Conservation (phyloP, 148 eudicot genomes). For the Camellia sinensis region DNA sequence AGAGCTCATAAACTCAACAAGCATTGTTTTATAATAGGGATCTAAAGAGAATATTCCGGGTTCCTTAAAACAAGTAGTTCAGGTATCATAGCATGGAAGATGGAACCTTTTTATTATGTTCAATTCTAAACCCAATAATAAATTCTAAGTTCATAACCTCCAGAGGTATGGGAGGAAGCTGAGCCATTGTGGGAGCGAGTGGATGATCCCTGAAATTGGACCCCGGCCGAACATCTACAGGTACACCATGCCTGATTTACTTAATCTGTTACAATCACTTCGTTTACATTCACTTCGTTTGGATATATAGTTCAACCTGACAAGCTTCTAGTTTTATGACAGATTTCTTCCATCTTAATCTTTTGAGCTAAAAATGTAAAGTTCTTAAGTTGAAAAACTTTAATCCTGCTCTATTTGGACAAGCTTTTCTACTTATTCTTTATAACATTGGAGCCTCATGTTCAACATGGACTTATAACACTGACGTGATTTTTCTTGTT, state of each 20-base stretch:
- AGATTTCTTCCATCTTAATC: not conserved
- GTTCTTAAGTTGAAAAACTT: too few relatives aligned
- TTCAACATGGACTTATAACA: not conserved
- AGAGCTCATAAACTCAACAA: too few relatives aligned
- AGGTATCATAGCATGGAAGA: slow-evolving; percentile 24
- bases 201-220: slow-evolving; percentile 21
- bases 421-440: not conserved
- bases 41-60: slow-evolving; percentile 38
- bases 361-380: not conserved
- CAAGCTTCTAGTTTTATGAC: not conserved
- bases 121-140: not conserved
- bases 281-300: too few relatives aligned
- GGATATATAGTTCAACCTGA: not conserved
- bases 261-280: not conserved
- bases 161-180: slow-evolving; percentile 34
- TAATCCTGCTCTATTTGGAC: not conserved
- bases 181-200: slow-evolving; percentile 25
- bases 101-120: slow-evolving; percentile 1
- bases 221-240: slow-evolving; percentile 30
- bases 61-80: slow-evolving; percentile 29
- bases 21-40: slow-evolving; percentile 28
- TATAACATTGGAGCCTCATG: not conserved
- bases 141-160: not conserved
- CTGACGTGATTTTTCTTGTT: not conserved
- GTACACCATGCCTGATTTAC: slow-evolving; percentile 14